Evolutionary conservation across 768 basidiomycete genomes (phyloP).

Genomic region (Exsudoporus frostii): DNA sequence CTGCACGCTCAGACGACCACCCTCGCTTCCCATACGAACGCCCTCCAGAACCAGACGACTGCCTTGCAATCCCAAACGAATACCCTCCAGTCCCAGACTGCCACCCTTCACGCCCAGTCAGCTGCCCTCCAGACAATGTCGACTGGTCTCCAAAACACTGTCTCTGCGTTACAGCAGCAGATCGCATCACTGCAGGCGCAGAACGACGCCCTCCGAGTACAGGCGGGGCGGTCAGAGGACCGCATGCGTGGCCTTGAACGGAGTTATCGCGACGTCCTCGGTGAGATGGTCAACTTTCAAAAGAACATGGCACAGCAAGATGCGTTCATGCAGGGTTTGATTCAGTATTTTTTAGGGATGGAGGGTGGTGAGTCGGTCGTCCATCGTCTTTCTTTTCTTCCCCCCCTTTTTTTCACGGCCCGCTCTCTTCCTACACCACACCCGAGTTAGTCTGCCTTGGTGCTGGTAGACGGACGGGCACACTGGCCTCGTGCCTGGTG

Average conservation of each 20-base stretch:
- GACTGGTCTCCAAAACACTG: conserved; percentile 23
- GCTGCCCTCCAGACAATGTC: conserved; percentile 32
- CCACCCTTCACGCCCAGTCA: conserved; percentile 35
- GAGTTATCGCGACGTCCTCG: conserved; percentile 65
- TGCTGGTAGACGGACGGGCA: background rate
- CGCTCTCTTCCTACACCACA: background rate
- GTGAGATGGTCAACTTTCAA: conserved; percentile 72
- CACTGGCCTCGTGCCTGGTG: background rate
- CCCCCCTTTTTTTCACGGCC: background rate
- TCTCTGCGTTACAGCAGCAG: conserved; percentile 30
- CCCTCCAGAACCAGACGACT: conserved; percentile 29
- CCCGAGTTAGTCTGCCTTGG: background rate
- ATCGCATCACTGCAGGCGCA: conserved; percentile 26
- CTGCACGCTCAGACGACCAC: conserved; percentile 29
- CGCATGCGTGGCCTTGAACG: conserved; percentile 58
- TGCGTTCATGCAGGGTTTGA: conserved; percentile 73
- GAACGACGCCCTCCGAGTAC: conserved; percentile 31
- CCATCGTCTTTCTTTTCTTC: background rate
- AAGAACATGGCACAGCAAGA: conserved; percentile 81
- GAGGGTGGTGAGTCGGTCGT: conserved; percentile 52
- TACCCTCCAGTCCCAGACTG: conserved; percentile 29
- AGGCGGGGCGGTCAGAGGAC: conserved; percentile 39
- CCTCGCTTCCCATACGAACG: conserved; percentile 29
- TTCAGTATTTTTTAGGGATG: conserved; percentile 75
- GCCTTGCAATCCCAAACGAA: conserved; percentile 27